phyloP scores from a whole-genome alignment of 805 yeast species.

The Cyberlindnera maritima region DNA sequence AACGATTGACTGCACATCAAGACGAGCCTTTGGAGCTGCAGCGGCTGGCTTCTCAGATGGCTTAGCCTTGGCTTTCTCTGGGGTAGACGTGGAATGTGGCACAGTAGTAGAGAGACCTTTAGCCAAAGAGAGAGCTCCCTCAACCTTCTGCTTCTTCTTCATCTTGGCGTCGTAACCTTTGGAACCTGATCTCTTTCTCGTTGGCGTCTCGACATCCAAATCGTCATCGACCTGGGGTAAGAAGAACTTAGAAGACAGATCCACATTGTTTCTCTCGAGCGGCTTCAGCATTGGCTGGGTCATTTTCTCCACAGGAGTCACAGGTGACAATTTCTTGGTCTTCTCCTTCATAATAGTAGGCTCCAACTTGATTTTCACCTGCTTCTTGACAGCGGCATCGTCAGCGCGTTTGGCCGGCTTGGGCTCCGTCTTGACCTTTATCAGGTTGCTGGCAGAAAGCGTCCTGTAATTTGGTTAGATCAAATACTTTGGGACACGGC shows the following conservation, averaged over 20 bases:
- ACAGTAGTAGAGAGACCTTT: background rate
- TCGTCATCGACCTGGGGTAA: constrained; percentile 15
- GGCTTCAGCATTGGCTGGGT: constrained; percentile 10
- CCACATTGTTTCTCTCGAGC: constrained; percentile 9
- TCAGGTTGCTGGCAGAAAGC: background rate
- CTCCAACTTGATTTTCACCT: constrained; percentile 22
- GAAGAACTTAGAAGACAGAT: constrained; percentile 22
- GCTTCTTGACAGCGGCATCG: constrained; percentile 8
- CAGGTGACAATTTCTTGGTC: constrained; percentile 10
- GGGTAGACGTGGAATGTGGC: constrained; percentile 8
- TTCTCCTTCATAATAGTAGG: constrained; percentile 3
- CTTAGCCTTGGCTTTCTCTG: constrained; percentile 3
- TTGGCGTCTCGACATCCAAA: constrained; percentile 15
- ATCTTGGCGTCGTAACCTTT: background rate
- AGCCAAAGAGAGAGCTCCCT: background rate
- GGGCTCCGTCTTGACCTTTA: background rate
- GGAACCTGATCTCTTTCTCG: constrained; percentile 13
- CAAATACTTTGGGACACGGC: background rate
- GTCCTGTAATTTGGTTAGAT: background rate
- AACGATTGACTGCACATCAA: background rate
- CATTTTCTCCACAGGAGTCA: constrained; percentile 19
- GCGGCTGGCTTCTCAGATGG: too few relatives aligned
- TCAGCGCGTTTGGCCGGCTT: background rate
- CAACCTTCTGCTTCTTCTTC: constrained; percentile 6
- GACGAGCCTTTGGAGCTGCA: too few relatives aligned